Evolutionary conservation across 805 yeast species (phyloP).

Genomic region (Lipomyces kockii): DNA sequence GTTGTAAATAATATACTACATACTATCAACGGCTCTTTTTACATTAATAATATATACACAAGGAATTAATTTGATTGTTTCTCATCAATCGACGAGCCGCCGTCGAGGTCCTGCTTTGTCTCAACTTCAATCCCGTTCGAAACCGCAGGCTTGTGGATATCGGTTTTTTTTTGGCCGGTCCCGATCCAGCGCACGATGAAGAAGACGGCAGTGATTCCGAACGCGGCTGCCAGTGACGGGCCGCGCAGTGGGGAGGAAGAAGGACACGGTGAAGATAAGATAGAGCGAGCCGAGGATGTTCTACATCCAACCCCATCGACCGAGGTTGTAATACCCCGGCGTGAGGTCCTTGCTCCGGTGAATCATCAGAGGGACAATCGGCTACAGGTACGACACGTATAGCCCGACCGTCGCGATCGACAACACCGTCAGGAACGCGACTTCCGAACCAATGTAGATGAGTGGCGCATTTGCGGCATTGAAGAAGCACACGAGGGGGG

Average conservation of each 20-base stretch:
- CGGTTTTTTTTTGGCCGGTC: conserved; percentile 7
- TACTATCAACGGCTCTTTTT: too few species aligned
- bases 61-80: too few species aligned
- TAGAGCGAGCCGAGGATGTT: conserved; percentile 36
- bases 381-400: too few species aligned
- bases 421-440: conserved; percentile 37
- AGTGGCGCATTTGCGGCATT: too few species aligned
- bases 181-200: too few species aligned
- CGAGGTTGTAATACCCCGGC: conserved; percentile 9
- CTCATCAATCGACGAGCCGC: too few species aligned
- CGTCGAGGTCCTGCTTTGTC: not conserved
- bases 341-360: conserved; percentile 29
- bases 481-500: too few species aligned
- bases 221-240: conserved; percentile 40
- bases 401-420: too few species aligned
- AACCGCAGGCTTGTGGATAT: conserved; percentile 27
- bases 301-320: not conserved
- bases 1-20: too few species aligned
- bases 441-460: conserved; percentile 33
- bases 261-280: conserved; percentile 37
- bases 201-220: too few species aligned
- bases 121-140: conserved; percentile 10
- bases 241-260: conserved; percentile 42
- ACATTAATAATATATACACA: too few species aligned
- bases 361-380: conserved; percentile 32